Conservation (phyloP, 345 rosid genomes). For the Populus simonii region DNA sequence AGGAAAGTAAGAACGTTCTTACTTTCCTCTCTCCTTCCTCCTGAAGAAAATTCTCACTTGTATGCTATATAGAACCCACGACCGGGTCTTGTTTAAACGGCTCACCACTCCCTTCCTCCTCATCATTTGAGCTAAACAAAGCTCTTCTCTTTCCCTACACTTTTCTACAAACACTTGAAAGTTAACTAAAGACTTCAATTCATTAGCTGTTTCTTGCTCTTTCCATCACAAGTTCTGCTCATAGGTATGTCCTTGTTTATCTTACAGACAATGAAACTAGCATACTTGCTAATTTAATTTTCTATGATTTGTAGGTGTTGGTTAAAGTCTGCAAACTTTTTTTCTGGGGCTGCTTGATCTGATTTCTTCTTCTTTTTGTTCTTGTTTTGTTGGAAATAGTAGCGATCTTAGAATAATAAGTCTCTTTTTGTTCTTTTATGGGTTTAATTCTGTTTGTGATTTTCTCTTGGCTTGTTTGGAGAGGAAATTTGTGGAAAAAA, state of each 20-base stretch:
- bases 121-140: neutral
- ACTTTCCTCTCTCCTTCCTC: constrained; percentile 70
- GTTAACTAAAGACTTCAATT: neutral
- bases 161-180: neutral
- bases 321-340: constrained; percentile 16
- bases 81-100: constrained; percentile 4
- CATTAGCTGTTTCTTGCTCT: neutral
- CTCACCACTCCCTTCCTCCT: constrained; percentile 5
- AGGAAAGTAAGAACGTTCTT: constrained; percentile 40
- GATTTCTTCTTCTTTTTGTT: neutral
- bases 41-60: constrained; percentile 5
- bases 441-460: neutral
- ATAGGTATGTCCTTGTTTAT: constrained; percentile 20
- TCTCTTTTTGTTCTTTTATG: neutral
- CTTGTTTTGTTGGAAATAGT: neutral
- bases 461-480: neutral
- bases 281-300: neutral
- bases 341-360: neutral
- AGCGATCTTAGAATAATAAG: neutral
- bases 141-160: neutral
- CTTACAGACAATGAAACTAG: neutral
- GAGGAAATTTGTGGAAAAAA: neutral
- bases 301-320: neutral
- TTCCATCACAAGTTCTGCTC: neutral
- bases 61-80: constrained; percentile 22